Base-by-base conservation (phyloP, 257 asterid species). In the Primulina tabacum region DNA sequence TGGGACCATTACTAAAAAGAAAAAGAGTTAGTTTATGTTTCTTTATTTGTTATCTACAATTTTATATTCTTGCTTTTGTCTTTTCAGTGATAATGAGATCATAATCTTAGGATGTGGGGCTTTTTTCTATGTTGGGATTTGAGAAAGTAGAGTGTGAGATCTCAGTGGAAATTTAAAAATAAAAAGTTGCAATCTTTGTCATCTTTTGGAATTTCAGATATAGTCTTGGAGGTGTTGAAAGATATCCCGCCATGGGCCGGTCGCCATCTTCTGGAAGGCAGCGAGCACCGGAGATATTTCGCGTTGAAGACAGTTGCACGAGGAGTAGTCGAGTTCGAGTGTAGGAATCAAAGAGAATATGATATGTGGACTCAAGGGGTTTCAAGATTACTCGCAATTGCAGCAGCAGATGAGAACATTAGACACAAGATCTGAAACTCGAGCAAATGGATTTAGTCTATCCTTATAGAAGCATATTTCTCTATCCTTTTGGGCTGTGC, bases 1-100 rank as follows among this genome's bases (percentile, higher is more conserved):
- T 73, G 99, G 99, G 87, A 94, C 98, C 78, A 77, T 94, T 35
- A 94, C 99, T 1, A 94, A 94, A 91, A 94, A 94, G 99, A 94
- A 94, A 91, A 94, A 92, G 97, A 94, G 99, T 94, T 40, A 81
- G 97, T 57, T 76, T 64, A 14, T 26, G 20, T 21, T 55, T 71
- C 47, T 55, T 50, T 50, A 16, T 17, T 5, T 17, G 16, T 50
- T 16, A 17, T 50, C 7, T 16, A 16, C 7, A 4, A 16, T 14
- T 50, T 50, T 50, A 50, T 50, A 50, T 64, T 67, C 70, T 78
- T 65, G 76, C 81, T 79, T 77, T 85, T 68, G 71, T 65, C 76
- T 83, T 75, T 78, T 68, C 75, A 78, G 73, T 70, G 73, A 75
- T 88, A 83, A 88, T 85, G 78, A 78, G 81, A 77, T 70, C 87